A percentile compares a stretch with the other conserved stretches of the same genome.
Conservation (phyloP, 805 yeast species). For the Lachancea mirantina region DNA sequence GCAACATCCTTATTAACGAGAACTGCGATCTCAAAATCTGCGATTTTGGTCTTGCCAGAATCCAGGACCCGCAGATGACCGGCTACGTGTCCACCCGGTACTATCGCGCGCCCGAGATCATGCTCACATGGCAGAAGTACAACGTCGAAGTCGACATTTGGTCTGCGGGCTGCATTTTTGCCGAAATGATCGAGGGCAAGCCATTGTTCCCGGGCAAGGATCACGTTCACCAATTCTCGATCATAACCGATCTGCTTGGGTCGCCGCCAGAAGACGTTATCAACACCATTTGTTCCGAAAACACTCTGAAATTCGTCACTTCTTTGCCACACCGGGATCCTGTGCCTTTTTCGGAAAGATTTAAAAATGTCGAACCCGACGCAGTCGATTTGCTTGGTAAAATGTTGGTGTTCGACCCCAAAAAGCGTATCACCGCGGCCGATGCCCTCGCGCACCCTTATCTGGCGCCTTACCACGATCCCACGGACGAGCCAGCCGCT, state of each 20-base stretch:
- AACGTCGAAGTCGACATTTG: constrained; percentile 96
- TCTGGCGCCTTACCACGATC: constrained; percentile 92
- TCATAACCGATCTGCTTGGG: constrained; percentile 92
- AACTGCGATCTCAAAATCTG: constrained; percentile 88
- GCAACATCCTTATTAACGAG: constrained; percentile 77
- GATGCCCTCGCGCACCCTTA: constrained; percentile 87
- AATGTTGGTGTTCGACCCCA: constrained; percentile 93
- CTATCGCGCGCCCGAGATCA: constrained; percentile 96
- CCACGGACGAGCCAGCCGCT: constrained; percentile 94
- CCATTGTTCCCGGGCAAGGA: constrained; percentile 98
- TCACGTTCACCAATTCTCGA: constrained; percentile 95
- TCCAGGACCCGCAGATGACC: constrained; percentile 98
- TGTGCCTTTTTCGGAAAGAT: constrained; percentile 77
- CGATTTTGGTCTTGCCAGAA: constrained; percentile 92
- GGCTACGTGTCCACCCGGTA: constrained; percentile 95
- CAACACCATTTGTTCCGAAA: constrained; percentile 91
- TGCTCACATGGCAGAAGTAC: constrained; percentile 98
- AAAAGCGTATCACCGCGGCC: constrained; percentile 87
- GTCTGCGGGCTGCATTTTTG: constrained; percentile 96
- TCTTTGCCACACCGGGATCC: constrained; percentile 91
- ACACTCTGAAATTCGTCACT: constrained; percentile 87
- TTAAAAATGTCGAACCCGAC: constrained; percentile 70
- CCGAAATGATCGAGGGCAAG: constrained; percentile 96
- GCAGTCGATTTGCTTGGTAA: constrained; percentile 83
- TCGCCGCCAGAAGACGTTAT: constrained; percentile 96